Evolutionary conservation across 1,139 yeast genomes (phyloP), one percentile per base, ranked within the genome.

Genomic region (Komagataea norvegica): DNA sequence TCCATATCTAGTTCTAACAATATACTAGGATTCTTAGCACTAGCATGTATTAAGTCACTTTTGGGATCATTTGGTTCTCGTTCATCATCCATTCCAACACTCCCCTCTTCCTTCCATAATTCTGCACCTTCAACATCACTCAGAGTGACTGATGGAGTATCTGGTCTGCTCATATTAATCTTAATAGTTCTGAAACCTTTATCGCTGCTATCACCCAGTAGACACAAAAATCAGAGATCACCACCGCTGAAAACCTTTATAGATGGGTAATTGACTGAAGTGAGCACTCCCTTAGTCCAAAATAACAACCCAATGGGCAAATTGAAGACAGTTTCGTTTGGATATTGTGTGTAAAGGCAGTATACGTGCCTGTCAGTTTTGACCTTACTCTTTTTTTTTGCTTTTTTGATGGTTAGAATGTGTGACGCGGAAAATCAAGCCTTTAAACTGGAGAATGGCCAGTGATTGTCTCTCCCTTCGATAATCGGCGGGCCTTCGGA

Each of bases 1-100:
- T 80, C 81, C 53, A 87, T 64, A 52, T 83, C 91, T 42, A 91
- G 63, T 59, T 91, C 98, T 65, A 91, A 64, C 2, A 91, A 81
- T n/a, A 81, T 76, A n/a, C 88, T 80, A 5, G 87, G 87, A 48
- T 80, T 82, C 32, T 43, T 51, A 1, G 55, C 38, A 24, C 52
- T 52, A 3, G 57, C 57, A 20, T 51, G 47, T 2, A 33, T 38
- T 36, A 53, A 34, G 29, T 53, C 57, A 9, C 48, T 42, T 17
- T 53, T 49, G 13, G 50, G 46, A 17, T 38, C 41, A 25, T 21
- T 21, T 10, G n/a, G 8, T 24, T 19, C 25, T 11, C 11, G 13
- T 24, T 19, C 19, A 20, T 19, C n/a, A n/a, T n/a, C n/a, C n/a
- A n/a, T n/a, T n/a, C n/a, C 29, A 7, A 8, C 20, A n/a, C 17